These are phyloP conservation scores for Urochloa ruziziensis DNA, from an alignment of 176 grass and related monocot species.

Conservation along the genomic window DNA sequence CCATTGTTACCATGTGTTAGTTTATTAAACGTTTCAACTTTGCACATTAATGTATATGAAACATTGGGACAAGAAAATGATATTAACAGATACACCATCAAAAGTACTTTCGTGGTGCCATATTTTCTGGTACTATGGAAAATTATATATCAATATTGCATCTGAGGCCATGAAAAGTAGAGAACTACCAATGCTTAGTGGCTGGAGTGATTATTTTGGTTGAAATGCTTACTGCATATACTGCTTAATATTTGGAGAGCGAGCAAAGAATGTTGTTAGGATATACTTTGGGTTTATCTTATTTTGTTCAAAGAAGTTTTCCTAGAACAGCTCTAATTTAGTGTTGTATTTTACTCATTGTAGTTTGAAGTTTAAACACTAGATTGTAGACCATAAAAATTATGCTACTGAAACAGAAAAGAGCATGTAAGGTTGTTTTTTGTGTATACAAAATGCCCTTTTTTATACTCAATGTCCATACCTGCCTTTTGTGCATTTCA, in stretches of 20 bases:
- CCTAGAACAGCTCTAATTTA: background rate
- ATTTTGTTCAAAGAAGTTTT: background rate
- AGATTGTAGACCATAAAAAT: background rate
- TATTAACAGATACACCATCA: background rate
- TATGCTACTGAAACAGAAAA: background rate
- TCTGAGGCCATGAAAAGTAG: background rate
- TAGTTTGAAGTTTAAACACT: constrained; percentile 7
- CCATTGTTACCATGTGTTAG: background rate
- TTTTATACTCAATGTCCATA: background rate
- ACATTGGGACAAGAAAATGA: background rate
- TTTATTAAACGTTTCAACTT: background rate
- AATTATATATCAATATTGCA: background rate
- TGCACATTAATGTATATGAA: background rate
- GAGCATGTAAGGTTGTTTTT: background rate
- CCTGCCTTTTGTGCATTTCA: constrained; percentile 9
- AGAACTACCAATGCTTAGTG: background rate
- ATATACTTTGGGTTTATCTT: background rate
- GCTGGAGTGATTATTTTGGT: constrained; percentile 4
- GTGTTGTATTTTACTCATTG: constrained; percentile 20
- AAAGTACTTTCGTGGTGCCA: background rate
- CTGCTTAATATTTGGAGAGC: constrained; percentile 17
- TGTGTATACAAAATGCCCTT: background rate
- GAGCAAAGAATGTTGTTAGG: background rate
- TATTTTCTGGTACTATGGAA: background rate
- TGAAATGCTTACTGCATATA: background rate